Percentiles rank a stretch among this genome's conserved stretches.
Evolutionary conservation across 208 protist genomes (phyloP).

Genomic region (Trypanosoma vivax): DNA sequence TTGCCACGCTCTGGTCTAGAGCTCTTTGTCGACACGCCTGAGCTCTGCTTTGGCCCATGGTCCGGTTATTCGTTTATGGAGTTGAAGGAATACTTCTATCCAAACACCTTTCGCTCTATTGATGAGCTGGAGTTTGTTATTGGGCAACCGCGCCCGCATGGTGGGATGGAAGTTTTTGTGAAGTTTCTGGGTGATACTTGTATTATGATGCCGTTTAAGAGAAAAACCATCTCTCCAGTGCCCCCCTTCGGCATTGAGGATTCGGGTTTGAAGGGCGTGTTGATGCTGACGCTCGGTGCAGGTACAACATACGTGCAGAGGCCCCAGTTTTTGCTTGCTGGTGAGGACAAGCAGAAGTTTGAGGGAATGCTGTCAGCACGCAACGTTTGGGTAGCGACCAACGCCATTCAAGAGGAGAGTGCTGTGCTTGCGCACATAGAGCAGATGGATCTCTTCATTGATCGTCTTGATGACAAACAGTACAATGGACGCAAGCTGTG

Average conservation of each 20-base stretch:
- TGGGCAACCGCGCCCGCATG: constrained; percentile 58
- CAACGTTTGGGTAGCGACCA: constrained; percentile 56
- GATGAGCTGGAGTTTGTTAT: constrained; percentile 56
- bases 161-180: constrained; percentile 72
- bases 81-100: constrained; percentile 74
- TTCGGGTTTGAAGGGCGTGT: constrained; percentile 52
- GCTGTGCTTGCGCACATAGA: constrained; percentile 41
- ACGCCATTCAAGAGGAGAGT: constrained; percentile 60
- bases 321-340: constrained; percentile 49
- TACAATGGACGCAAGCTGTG: constrained; percentile 78
- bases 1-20: constrained; percentile 70
- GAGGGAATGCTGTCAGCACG: constrained; percentile 59
- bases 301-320: constrained; percentile 82
- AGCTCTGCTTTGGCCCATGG: constrained; percentile 76
- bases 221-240: constrained; percentile 48
- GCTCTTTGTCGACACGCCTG: constrained; percentile 63
- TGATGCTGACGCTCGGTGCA: constrained; percentile 48
- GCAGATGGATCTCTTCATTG: constrained; percentile 70
- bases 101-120: constrained; percentile 64
- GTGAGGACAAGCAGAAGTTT: constrained; percentile 60
- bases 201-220: constrained; percentile 76
- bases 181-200: constrained; percentile 64
- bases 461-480: constrained; percentile 57
- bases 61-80: constrained; percentile 74
- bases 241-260: constrained; percentile 82